Evolutionary conservation across 2,329 filamentous ascomycete genomes (phyloP).

Genomic region (Botryosphaeria dothidea): DNA sequence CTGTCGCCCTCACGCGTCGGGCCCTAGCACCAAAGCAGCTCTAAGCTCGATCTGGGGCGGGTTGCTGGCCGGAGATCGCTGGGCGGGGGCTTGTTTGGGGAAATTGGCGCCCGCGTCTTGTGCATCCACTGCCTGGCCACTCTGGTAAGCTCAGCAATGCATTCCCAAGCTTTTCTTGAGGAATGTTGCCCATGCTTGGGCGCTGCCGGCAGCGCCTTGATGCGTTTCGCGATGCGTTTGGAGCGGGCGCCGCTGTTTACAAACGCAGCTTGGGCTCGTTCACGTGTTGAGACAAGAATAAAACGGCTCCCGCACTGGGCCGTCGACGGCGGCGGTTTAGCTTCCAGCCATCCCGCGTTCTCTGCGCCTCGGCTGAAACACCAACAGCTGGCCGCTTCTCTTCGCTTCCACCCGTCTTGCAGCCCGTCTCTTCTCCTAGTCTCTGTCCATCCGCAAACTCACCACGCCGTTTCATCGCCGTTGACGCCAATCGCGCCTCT

Average conservation of each 20-base stretch:
- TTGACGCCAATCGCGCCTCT: background rate
- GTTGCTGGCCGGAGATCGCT: background rate
- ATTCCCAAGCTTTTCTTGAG: conserved; percentile 1
- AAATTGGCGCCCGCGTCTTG: conserved; percentile 8
- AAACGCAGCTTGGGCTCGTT: background rate
- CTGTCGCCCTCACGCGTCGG: too few relatives aligned
- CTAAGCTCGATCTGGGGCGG: background rate
- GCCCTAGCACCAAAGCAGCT: background rate
- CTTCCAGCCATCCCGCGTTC: background rate
- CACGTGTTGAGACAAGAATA: background rate
- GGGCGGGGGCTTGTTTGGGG: conserved; percentile 1
- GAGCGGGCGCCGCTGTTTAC: background rate
- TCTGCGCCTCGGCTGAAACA: background rate
- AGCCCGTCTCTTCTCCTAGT: background rate
- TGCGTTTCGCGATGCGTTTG: background rate
- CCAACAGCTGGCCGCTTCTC: background rate
- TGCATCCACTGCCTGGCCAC: background rate
- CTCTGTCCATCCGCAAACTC: background rate
- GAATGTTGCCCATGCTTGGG: background rate
- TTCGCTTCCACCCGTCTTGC: background rate
- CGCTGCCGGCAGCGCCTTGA: background rate
- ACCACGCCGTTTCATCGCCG: background rate
- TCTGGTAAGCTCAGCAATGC: background rate
- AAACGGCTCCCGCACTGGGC: background rate
- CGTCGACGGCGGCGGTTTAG: background rate